Percentiles rank a stretch among this genome's conserved stretches.
Conservation (phyloP, 371 early-diverging fungal genomes). For the Mortierella sp. region DNA sequence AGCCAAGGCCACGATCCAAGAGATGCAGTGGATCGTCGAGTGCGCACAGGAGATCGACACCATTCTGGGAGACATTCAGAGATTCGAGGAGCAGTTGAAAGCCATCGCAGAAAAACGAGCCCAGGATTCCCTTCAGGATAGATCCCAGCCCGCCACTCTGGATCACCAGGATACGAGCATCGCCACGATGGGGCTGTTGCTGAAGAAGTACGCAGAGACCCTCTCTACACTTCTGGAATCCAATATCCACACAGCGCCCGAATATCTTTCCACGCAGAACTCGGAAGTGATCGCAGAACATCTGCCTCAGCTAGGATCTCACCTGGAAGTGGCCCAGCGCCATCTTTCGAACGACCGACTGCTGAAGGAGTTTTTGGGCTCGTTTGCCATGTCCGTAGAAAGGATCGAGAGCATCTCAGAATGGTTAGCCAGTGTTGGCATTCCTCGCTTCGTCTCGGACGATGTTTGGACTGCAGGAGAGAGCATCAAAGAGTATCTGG, state of each 20-base stretch:
- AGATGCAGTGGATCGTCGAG: constrained; percentile 46
- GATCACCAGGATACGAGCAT: constrained; percentile 48
- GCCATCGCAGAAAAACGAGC: constrained; percentile 35
- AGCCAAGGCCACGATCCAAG: constrained; percentile 33
- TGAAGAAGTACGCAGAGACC: constrained; percentile 26
- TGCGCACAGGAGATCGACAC: constrained; percentile 47
- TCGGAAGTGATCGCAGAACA: constrained; percentile 10
- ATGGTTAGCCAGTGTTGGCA: constrained; percentile 26
- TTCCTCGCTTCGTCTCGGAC: constrained; percentile 34
- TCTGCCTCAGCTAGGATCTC: constrained; percentile 21
- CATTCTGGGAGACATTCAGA: constrained; percentile 33
- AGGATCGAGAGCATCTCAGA: constrained; percentile 36
- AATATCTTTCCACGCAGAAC: constrained; percentile 28
- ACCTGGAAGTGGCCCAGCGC: constrained; percentile 19
- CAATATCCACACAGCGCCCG: constrained; percentile 21
- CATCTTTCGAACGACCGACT: constrained; percentile 43
- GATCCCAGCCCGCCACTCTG: constrained; percentile 30
- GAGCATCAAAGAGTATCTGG: constrained; percentile 21
- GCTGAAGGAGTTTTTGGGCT: constrained; percentile 20
- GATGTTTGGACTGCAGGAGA: constrained; percentile 37
- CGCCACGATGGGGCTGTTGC: constrained; percentile 22
- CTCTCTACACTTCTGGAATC: constrained; percentile 33
- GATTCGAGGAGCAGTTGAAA: constrained; percentile 40
- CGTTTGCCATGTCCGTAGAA: constrained; percentile 17
- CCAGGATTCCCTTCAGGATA: constrained; percentile 32